Conservation (phyloP, 2,329 filamentous ascomycete species). For the Scedosporium apiospermum region DNA sequence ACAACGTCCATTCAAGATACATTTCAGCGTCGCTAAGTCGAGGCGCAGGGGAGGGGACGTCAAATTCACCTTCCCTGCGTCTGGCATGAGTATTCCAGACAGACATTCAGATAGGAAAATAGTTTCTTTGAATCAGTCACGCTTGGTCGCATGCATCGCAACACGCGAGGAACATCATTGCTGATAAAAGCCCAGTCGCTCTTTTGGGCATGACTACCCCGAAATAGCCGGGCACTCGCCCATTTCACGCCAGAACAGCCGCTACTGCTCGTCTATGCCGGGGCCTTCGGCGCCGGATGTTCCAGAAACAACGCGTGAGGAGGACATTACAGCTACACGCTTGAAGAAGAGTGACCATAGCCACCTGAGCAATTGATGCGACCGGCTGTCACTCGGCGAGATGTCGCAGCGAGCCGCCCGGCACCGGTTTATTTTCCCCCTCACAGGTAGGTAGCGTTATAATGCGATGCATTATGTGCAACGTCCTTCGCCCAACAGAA, state of each 20-base stretch:
- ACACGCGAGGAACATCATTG: too few relatives aligned
- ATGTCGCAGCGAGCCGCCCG: not conserved
- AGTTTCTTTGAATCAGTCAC: not conserved
- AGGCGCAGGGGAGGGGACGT: not conserved
- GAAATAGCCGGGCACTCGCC: not conserved
- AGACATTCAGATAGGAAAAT: not conserved
- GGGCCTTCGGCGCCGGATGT: not conserved
- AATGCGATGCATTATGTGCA: not conserved
- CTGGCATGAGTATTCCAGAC: slow-evolving; percentile 3
- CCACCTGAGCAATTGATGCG: not conserved
- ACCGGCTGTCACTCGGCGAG: not conserved
- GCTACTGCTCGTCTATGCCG: too few relatives aligned
- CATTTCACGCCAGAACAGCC: not conserved
- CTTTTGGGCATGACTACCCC: not conserved
- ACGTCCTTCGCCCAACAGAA: too few relatives aligned
- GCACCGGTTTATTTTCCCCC: not conserved
- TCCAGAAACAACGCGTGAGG: not conserved
- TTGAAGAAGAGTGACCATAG: not conserved
- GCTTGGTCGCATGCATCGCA: too few relatives aligned
- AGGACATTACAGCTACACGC: not conserved
- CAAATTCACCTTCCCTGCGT: not conserved
- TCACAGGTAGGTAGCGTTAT: not conserved
- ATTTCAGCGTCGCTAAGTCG: not conserved
- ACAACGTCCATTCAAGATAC: not conserved
- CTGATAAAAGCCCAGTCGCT: too few relatives aligned